A percentile compares a stretch with the other conserved stretches of the same genome.
phyloP scores from a whole-genome alignment of 2,329 filamentous ascomycete species.

The Talaromyces sp. region DNA sequence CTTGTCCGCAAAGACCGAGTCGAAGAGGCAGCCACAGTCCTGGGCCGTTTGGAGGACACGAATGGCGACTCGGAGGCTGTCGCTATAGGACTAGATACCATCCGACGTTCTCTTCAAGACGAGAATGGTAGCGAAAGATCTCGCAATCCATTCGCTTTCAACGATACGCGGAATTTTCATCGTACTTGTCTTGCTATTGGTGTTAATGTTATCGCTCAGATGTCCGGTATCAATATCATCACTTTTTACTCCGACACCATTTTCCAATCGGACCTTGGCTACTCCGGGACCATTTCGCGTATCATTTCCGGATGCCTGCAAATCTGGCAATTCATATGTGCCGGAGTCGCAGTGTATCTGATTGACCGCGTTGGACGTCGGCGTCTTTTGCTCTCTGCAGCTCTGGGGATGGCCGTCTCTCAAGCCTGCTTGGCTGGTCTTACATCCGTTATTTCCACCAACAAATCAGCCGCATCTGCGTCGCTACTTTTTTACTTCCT shows the following conservation, averaged over 20 bases:
- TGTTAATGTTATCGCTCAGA: conserved; percentile 29
- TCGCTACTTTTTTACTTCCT: conserved; percentile 30
- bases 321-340: conserved; percentile 20
- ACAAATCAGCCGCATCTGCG: conserved; percentile 47
- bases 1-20: conserved; percentile 11
- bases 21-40: conserved; percentile 19
- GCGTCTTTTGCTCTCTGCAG: conserved; percentile 61
- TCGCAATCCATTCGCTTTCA: conserved; percentile 23
- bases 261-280: conserved; percentile 25
- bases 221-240: conserved; percentile 31
- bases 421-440: conserved; percentile 45
- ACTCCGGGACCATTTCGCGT: conserved; percentile 22
- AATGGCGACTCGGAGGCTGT: conserved; percentile 13
- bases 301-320: conserved; percentile 28
- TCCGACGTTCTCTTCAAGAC: conserved; percentile 10
- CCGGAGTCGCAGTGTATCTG: conserved; percentile 60
- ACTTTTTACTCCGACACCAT: conserved; percentile 33
- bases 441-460: conserved; percentile 34
- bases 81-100: conserved; percentile 10
- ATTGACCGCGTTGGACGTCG: conserved; percentile 75
- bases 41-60: conserved; percentile 7
- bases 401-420: conserved; percentile 56
- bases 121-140: conserved; percentile 19
- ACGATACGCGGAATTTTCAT: conserved; percentile 26
- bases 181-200: conserved; percentile 25